Conservation (phyloP, 169 alveolate genomes). For the Babesia ovis region DNA sequence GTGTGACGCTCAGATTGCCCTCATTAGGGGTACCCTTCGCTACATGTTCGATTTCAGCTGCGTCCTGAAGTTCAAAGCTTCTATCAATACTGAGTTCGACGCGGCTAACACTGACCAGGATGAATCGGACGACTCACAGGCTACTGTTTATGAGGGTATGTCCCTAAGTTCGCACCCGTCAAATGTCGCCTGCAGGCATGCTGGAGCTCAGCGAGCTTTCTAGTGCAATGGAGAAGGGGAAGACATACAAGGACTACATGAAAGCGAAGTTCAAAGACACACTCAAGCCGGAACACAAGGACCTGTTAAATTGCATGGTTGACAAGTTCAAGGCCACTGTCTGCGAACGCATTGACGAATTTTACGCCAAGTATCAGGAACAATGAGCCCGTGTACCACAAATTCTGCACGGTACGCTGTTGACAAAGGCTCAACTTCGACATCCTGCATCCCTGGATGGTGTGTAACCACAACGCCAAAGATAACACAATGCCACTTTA, state of each 20-base stretch:
- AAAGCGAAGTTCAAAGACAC: constrained; percentile 32
- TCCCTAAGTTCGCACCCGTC: not conserved
- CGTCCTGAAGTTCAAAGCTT: constrained; percentile 37
- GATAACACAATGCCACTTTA: no score
- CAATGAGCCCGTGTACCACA: constrained; percentile 16
- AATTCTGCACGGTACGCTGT: no score
- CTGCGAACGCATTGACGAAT: constrained; percentile 37
- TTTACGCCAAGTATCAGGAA: constrained; percentile 35
- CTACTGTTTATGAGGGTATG: constrained; percentile 47
- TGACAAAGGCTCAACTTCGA: no score
- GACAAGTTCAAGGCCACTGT: constrained; percentile 50
- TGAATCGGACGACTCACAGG: constrained; percentile 14
- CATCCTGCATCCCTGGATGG: no score
- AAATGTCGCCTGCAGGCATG: constrained; percentile 33
- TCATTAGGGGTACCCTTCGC: constrained; percentile 82
- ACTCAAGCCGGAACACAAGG: constrained; percentile 47
- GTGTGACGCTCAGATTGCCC: constrained; percentile 84
- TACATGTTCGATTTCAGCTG: constrained; percentile 82
- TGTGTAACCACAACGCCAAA: no score
- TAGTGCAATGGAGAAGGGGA: constrained; percentile 75
- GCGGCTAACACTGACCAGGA: not conserved
- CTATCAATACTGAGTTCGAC: constrained; percentile 46
- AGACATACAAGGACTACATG: constrained; percentile 74
- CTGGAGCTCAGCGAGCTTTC: constrained; percentile 69
- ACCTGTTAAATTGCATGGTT: constrained; percentile 36